Percentiles rank a stretch among this genome's conserved stretches.
Evolutionary conservation across 148 eudicot species (phyloP).

Genomic region (Spergularia bocconei): DNA sequence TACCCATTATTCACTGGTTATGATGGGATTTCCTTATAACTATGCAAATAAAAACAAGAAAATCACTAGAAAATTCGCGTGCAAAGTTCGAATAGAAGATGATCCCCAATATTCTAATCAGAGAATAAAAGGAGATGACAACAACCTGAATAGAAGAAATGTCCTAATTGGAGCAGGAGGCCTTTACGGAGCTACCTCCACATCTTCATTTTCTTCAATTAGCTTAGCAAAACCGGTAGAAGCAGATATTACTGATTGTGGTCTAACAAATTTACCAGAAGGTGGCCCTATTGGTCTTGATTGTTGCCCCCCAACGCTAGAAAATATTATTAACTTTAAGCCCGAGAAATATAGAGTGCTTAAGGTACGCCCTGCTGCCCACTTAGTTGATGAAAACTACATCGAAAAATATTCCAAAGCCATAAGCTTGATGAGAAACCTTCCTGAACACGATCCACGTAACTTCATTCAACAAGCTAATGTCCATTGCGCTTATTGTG

Average conservation of each 20-base stretch:
- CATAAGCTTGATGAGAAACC: constrained; percentile 57
- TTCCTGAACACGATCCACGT: constrained; percentile 62
- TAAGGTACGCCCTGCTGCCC: constrained; percentile 68
- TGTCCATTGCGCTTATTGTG: constrained; percentile 81
- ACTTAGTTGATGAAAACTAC: constrained; percentile 43
- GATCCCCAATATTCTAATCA: constrained; percentile 61
- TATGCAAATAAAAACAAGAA: background rate
- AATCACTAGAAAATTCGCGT: background rate
- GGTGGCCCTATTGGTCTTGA: constrained; percentile 21
- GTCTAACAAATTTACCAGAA: constrained; percentile 37
- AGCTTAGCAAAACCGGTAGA: constrained; percentile 51
- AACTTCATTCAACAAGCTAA: constrained; percentile 72
- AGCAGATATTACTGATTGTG: constrained; percentile 51
- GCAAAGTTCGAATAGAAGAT: constrained; percentile 25
- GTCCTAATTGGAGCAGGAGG: constrained; percentile 62
- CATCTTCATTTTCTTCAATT: constrained; percentile 15
- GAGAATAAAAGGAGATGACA: background rate
- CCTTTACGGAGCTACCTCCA: constrained; percentile 41
- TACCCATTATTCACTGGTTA: background rate
- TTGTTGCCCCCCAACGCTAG: constrained; percentile 60
- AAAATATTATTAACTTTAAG: constrained; percentile 39
- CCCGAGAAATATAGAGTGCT: constrained; percentile 26
- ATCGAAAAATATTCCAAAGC: constrained; percentile 53
- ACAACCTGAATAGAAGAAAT: constrained; percentile 27
- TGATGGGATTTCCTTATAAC: background rate